Base-by-base conservation (phyloP, 164 flowering plant genomes). In the Annona cherimola region DNA sequence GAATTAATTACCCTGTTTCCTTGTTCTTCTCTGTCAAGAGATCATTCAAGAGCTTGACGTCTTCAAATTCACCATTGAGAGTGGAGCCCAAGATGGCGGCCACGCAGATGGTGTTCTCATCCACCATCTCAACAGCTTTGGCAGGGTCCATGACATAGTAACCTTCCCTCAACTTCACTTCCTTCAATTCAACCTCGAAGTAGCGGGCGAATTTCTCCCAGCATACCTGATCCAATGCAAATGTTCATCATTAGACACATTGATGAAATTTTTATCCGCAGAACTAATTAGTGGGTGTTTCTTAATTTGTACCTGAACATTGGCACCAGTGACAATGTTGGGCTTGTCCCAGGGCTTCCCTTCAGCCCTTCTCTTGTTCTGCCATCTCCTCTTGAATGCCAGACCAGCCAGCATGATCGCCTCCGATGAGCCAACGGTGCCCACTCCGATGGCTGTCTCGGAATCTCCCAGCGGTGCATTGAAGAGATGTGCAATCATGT, bases 171-270 rank as follows among this genome's bases (percentile, higher is more conserved):
- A 83, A 71, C 63, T 81, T 83, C 68, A 83, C 86, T 55, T 83
- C 86, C 75, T 79, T 83, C 67, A 83, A 46, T 57, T 81, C 86
- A 63, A 81, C 86, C 61, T 83, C 85, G 54, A 83, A 83, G 55
- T 83, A 83, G 61, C 81, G 75, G 5, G 83, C 85, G 66, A 83
- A 83, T 63, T 83, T 83, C 67, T 83, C 86, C 84, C 86, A 83
- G 45, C 86, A 83, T 2, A 83, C 86, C 86, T 83, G 54, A 39
- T 1, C 45, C 26, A 57, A 61, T 61, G 63, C 5, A 1, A 20
- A 4, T n/a, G 35, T 18, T n/a, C 6, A 6, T 4, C 8, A n/a
- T 7, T n/a, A 7, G n/a, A 12, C 35, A n/a, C 2, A 20, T n/a
- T n/a, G 35, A 26, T n/a, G 6, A 61, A 3, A 35, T 7, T 7